Evolutionary conservation across 1,139 yeast genomes (phyloP), one percentile per base, ranked within the genome.

Genomic region (Magnusiomyces tetraspermus): DNA sequence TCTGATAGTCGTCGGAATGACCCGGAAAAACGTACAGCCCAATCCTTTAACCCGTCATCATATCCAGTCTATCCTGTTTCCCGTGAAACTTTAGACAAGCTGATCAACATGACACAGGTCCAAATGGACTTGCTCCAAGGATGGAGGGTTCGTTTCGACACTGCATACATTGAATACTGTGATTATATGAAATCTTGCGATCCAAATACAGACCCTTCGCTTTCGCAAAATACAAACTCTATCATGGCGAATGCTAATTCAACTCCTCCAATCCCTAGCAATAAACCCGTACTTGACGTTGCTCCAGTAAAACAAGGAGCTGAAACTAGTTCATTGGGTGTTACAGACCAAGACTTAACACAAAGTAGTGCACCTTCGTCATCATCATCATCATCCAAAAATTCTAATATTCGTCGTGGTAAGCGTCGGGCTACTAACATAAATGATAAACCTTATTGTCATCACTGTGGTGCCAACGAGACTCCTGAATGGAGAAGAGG

Each of bases 401-500:
- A 4, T 23, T 30, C 13, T 26, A 17, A 8, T 15, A 40, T 22
- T 40, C 37, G 26, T 19, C 43, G 46, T n/a, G 42, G 42, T 13
- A 50, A 46, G 28, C 33, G 48, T 13, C 49, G 58, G 23, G 24
- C 51, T 26, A 50, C 54, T 23, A 51, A 50, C 13, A 31, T 48
- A 11, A 36, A 50, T 5, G 65, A 61, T 36, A 51, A 51, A 17
- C 59, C 63, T 13, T 63, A 66, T 41, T 83, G 89, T 63, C 77
- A 76, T 55, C 79, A 84, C 58, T 88, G 96, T 67, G 85, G 84
- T 22, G 82, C 85, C n/a, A 76, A 79, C 2, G 87, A 83, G 57
- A 87, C 96, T 1, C 95, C 96, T 0, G 96, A 88, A 69, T 88
- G 96, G 96, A 74, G 96, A 59, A 75, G 89, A 53, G 96, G 96